Evolutionary conservation across 768 basidiomycete species (phyloP).

Genomic region (Crepidotus variabilis): DNA sequence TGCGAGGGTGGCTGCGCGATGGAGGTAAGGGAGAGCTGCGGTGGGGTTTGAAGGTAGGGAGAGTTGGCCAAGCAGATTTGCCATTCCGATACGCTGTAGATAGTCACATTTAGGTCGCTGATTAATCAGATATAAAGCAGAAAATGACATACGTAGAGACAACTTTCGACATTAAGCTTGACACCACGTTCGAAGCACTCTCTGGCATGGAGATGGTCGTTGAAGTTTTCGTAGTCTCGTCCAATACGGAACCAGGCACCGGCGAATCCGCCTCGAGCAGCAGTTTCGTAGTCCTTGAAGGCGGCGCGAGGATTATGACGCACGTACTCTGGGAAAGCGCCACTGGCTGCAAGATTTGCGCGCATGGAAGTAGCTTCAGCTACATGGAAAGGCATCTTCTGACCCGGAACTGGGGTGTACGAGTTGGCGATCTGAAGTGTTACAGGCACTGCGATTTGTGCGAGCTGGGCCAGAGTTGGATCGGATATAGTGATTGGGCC

Average conservation of each 20-base stretch:
- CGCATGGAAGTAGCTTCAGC: slow-evolving; percentile 77
- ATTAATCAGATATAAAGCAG: background rate
- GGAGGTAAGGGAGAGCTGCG: slow-evolving; percentile 66
- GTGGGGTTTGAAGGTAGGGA: slow-evolving; percentile 49
- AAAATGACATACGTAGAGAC: slow-evolving; percentile 62
- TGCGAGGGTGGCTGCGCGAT: slow-evolving; percentile 71
- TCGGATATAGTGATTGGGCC: slow-evolving; percentile 58
- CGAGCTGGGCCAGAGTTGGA: slow-evolving; percentile 53
- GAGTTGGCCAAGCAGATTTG: slow-evolving; percentile 86
- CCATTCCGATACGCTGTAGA: slow-evolving; percentile 85
- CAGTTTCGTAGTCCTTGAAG: slow-evolving; percentile 85
- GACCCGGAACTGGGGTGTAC: background rate
- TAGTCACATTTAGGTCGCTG: slow-evolving; percentile 2
- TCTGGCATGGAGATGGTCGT: slow-evolving; percentile 66
- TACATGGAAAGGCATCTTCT: slow-evolving; percentile 34
- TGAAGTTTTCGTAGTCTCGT: slow-evolving; percentile 87
- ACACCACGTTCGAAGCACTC: slow-evolving; percentile 88
- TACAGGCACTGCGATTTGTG: slow-evolving; percentile 60
- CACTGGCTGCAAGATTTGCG: slow-evolving; percentile 69
- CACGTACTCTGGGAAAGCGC: slow-evolving; percentile 63
- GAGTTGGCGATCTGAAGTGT: slow-evolving; percentile 53
- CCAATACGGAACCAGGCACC: slow-evolving; percentile 92
- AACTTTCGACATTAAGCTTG: slow-evolving; percentile 70
- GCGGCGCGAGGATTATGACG: slow-evolving; percentile 70
- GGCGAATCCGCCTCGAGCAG: slow-evolving; percentile 72